phyloP scores from a whole-genome alignment of 176 grass and related monocot genomes.

The Oryza officinalis region DNA sequence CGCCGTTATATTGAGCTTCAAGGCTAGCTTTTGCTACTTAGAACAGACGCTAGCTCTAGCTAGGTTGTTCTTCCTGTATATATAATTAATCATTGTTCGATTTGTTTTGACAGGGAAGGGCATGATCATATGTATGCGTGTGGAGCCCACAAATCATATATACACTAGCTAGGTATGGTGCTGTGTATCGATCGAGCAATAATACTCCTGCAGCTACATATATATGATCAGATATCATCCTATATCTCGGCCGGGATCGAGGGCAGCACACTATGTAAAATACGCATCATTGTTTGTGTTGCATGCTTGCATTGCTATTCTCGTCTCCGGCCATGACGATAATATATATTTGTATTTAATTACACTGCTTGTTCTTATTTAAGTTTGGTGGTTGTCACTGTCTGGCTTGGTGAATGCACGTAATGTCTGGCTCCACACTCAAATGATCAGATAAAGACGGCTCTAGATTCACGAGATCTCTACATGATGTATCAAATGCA shows the following conservation, averaged over 20 bases:
- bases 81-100: neutral
- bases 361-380: neutral
- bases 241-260: neutral
- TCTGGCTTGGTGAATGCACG: conserved; percentile 26
- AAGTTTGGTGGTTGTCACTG: neutral
- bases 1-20: conserved; percentile 28
- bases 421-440: conserved; percentile 14
- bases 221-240: neutral
- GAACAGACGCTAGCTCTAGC: conserved; percentile 19
- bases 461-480: conserved; percentile 8
- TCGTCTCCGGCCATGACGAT: neutral
- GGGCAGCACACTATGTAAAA: neutral
- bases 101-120: neutral
- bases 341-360: neutral
- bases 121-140: neutral
- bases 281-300: neutral
- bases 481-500: neutral
- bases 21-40: conserved; percentile 22
- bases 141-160: neutral
- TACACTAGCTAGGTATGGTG: neutral
- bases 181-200: neutral
- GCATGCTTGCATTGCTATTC: neutral
- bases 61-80: neutral
- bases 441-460: conserved; percentile 8
- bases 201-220: neutral